phyloP scores from a whole-genome alignment of 768 basidiomycete genomes.

The Pleurotus salmoneostramineus region DNA sequence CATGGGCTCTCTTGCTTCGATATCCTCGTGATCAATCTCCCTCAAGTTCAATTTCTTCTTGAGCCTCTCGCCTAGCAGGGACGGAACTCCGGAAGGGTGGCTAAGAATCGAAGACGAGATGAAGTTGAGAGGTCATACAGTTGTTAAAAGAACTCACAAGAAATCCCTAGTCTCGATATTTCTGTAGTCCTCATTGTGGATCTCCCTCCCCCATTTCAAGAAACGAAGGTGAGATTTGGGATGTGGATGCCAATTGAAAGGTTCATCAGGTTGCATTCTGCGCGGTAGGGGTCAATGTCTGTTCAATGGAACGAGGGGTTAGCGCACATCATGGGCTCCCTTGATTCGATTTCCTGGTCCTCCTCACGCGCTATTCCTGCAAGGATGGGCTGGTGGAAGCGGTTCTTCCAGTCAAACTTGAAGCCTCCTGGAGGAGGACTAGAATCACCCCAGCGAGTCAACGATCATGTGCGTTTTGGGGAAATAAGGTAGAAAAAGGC shows the following conservation, averaged over 20 bases:
- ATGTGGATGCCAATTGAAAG: too few relatives aligned
- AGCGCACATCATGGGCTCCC: conserved; percentile 35
- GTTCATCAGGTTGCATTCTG: too few relatives aligned
- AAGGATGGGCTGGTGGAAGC: not conserved
- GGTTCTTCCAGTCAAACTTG: not conserved
- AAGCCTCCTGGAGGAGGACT: not conserved
- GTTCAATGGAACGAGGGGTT: not conserved
- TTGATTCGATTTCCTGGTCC: conserved; percentile 95
- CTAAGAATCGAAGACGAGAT: too few relatives aligned
- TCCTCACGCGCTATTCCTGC: not conserved
- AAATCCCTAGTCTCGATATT: too few relatives aligned
- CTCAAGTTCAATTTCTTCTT: conserved; percentile 33
- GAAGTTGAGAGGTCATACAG: too few relatives aligned
- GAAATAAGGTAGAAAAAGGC: not conserved
- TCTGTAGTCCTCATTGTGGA: too few relatives aligned
- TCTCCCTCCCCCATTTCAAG: too few relatives aligned
- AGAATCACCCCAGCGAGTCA: not conserved
- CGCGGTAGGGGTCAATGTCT: too few relatives aligned
- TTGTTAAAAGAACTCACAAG: too few relatives aligned
- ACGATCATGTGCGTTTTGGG: not conserved
- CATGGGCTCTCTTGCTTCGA: conserved; percentile 82
- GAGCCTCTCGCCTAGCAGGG: too few relatives aligned
- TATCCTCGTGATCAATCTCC: conserved; percentile 94
- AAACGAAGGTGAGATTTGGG: too few relatives aligned
- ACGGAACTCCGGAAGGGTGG: too few relatives aligned